Percentiles rank a stretch among this genome's conserved stretches.
Evolutionary conservation across 2,329 filamentous ascomycete species (phyloP).

Genomic region (Pseudogymnoascus sp.): DNA sequence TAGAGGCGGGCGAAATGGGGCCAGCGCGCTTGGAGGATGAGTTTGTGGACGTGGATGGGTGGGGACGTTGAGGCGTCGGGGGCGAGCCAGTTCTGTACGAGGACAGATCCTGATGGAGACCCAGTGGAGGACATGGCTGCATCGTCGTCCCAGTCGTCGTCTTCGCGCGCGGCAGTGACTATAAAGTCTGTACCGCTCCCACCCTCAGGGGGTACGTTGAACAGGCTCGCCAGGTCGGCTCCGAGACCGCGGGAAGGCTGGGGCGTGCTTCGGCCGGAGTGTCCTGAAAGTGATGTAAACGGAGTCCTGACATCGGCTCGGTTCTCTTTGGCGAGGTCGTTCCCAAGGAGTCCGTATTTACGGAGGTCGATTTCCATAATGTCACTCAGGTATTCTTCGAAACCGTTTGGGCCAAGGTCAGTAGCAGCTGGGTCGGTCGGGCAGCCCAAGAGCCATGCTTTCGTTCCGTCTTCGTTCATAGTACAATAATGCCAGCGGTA

Average conservation of each 20-base stretch:
- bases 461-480: slow-evolving; percentile 88
- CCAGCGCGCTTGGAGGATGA: slow-evolving; percentile 92
- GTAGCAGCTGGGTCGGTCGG: slow-evolving; percentile 61
- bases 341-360: slow-evolving; percentile 82
- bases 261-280: slow-evolving; percentile 29
- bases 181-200: slow-evolving; percentile 86
- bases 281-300: slow-evolving; percentile 24
- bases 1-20: slow-evolving; percentile 92
- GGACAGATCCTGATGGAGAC: not conserved
- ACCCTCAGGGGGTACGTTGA: slow-evolving; percentile 74
- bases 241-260: slow-evolving; percentile 63
- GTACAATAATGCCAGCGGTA: slow-evolving; percentile 98
- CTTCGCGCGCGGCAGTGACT: slow-evolving; percentile 79
- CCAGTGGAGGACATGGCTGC: slow-evolving; percentile 38
- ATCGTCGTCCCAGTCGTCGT: slow-evolving; percentile 58
- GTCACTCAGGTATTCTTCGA: slow-evolving; percentile 89
- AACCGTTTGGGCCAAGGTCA: slow-evolving; percentile 57
- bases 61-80: slow-evolving; percentile 59
- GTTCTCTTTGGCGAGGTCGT: slow-evolving; percentile 45
- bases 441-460: slow-evolving; percentile 93
- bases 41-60: slow-evolving; percentile 88
- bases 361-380: slow-evolving; percentile 89
- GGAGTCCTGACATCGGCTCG: slow-evolving; percentile 14
- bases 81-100: slow-evolving; percentile 43
- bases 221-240: slow-evolving; percentile 74